Conservation (phyloP, 2,329 filamentous ascomycete species). For the Aspergillus chevalieri region DNA sequence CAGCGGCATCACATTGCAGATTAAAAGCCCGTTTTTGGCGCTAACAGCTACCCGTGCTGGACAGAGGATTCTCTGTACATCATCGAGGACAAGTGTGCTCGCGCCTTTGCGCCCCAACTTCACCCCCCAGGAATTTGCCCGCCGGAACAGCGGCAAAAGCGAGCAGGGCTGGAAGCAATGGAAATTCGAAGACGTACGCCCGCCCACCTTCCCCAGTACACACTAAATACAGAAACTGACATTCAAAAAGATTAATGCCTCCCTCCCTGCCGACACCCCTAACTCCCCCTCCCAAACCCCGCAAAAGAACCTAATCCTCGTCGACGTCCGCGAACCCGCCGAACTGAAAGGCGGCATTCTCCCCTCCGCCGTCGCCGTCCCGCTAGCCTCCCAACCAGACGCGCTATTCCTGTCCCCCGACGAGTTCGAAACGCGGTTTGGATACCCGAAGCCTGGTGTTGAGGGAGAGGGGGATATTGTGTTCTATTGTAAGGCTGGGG, state of each 20-base stretch:
- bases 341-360: slow-evolving; percentile 54
- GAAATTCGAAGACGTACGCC: slow-evolving; percentile 32
- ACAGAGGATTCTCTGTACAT: neutral
- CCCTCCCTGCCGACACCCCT: slow-evolving; percentile 21
- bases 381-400: slow-evolving; percentile 69
- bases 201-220: neutral
- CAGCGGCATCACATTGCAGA: neutral
- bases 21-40: neutral
- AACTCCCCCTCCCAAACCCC: slow-evolving; percentile 16
- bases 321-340: slow-evolving; percentile 45
- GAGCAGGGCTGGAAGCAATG: slow-evolving; percentile 17
- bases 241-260: slow-evolving; percentile 27
- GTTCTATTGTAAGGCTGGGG: slow-evolving; percentile 91
- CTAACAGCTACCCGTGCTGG: neutral
- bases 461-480: slow-evolving; percentile 52
- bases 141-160: slow-evolving; percentile 15
- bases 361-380: slow-evolving; percentile 75
- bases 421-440: slow-evolving; percentile 78
- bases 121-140: slow-evolving; percentile 2
- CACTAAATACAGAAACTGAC: slow-evolving; percentile 1
- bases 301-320: slow-evolving; percentile 28
- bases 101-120: neutral
- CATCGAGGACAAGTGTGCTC: neutral
- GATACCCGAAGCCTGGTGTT: slow-evolving; percentile 61
- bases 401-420: slow-evolving; percentile 67